Conservation (phyloP, 1,284 basidiomycete genomes). For the Heliocybe sulcata region DNA sequence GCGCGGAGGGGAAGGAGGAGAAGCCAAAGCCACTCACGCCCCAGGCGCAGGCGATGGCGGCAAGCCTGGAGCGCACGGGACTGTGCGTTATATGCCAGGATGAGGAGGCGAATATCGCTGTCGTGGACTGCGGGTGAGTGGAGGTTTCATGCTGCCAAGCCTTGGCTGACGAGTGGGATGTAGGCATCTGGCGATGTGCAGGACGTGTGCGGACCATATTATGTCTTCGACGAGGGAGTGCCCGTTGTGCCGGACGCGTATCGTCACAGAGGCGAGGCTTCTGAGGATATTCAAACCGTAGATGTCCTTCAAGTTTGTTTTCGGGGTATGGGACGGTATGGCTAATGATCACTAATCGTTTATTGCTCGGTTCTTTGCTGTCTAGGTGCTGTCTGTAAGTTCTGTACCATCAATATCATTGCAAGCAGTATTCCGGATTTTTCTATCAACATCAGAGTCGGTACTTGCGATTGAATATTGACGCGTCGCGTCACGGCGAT, state of each 20-base stretch:
- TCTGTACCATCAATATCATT: too few relatives aligned
- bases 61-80: slow-evolving; percentile 56
- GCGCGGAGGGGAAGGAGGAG: background rate
- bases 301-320: background rate
- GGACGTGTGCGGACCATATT: slow-evolving; percentile 77
- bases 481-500: background rate
- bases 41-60: slow-evolving; percentile 25
- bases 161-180: background rate
- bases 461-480: too few relatives aligned
- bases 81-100: slow-evolving; percentile 88
- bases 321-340: too few relatives aligned
- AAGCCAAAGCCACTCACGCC: slow-evolving; percentile 16
- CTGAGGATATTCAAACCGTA: slow-evolving; percentile 73
- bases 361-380: background rate
- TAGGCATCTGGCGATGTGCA: slow-evolving; percentile 80
- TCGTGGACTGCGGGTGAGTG: slow-evolving; percentile 87
- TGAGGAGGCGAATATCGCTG: slow-evolving; percentile 84
- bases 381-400: too few relatives aligned
- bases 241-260: slow-evolving; percentile 80
- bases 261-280: slow-evolving; percentile 73
- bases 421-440: too few relatives aligned
- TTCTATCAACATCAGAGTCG: too few relatives aligned
- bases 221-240: slow-evolving; percentile 79
- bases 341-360: too few relatives aligned
- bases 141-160: slow-evolving; percentile 1